Evolutionary conservation across 2,329 filamentous ascomycete genomes (phyloP).

Genomic region (Colletotrichum sp.): DNA sequence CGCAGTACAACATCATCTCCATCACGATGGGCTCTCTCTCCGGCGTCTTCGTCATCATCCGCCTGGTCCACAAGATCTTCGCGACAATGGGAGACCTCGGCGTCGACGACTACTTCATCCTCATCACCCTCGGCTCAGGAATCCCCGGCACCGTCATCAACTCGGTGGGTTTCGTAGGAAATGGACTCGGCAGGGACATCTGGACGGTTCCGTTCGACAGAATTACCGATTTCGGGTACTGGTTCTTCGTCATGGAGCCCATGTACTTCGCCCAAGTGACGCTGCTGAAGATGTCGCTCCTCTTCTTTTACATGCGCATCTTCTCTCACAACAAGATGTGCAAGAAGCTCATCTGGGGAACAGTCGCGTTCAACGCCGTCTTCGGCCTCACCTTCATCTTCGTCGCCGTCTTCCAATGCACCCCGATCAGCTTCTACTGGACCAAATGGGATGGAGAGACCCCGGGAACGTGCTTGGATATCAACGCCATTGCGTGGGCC

Average conservation of each 20-base stretch:
- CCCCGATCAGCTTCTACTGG: conserved; percentile 59
- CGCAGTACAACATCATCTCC: conserved; percentile 37
- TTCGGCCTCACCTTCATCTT: conserved; percentile 48
- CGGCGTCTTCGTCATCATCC: conserved; percentile 44
- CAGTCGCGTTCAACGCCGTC: conserved; percentile 41
- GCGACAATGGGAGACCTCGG: conserved; percentile 37
- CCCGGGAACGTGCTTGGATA: conserved; percentile 52
- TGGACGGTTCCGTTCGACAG: conserved; percentile 49
- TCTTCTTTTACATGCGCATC: conserved; percentile 61
- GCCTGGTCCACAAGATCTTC: conserved; percentile 42
- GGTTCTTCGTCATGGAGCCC: conserved; percentile 47
- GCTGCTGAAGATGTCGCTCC: conserved; percentile 54
- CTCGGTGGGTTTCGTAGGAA: conserved; percentile 33
- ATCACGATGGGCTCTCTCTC: conserved; percentile 38
- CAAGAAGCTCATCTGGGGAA: conserved; percentile 45
- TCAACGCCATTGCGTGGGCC: conserved; percentile 55
- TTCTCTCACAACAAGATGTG: conserved; percentile 46
- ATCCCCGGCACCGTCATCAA: conserved; percentile 36
- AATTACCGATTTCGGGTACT: conserved; percentile 48
- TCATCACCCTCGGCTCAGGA: conserved; percentile 29
- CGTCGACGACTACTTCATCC: conserved; percentile 42
- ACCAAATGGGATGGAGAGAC: conserved; percentile 53
- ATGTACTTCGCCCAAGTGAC: conserved; percentile 53
- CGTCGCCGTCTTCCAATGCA: conserved; percentile 54
- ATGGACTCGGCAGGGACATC: conserved; percentile 55